Evolutionary conservation across 2,329 filamentous ascomycete genomes (phyloP).

Genomic region (Hypomyces perniciosus): DNA sequence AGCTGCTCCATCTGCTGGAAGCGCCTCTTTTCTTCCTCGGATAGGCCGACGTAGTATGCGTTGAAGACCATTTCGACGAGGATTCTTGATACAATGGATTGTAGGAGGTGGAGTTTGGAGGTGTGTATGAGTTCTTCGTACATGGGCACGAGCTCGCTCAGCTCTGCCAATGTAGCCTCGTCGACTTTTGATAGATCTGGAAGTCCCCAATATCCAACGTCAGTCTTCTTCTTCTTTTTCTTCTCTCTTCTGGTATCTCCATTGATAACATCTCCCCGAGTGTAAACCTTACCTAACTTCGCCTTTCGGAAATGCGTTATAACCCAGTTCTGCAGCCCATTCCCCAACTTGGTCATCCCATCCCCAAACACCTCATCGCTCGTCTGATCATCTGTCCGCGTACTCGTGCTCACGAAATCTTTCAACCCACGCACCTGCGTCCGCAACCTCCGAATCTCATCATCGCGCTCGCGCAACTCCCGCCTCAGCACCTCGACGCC

Average conservation of each 20-base stretch:
- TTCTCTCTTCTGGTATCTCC: too few relatives aligned
- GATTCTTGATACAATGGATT: conserved; percentile 54
- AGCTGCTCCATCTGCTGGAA: conserved; percentile 45
- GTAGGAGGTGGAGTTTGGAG: conserved; percentile 56
- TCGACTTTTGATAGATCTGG: conserved; percentile 40
- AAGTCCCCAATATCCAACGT: background rate
- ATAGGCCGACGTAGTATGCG: conserved; percentile 58
- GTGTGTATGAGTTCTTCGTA: conserved; percentile 48
- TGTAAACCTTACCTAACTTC: conserved; percentile 41
- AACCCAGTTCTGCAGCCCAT: conserved; percentile 69
- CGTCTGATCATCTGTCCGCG: conserved; percentile 53
- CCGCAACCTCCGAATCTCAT: conserved; percentile 48
- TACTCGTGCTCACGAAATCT: conserved; percentile 64
- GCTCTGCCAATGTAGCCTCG: conserved; percentile 35
- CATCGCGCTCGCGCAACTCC: conserved; percentile 45
- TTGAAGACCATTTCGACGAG: conserved; percentile 57
- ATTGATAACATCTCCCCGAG: background rate
- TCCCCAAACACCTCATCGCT: conserved; percentile 64
- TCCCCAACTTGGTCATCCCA: conserved; percentile 54
- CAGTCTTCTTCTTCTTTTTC: conserved; percentile 6
- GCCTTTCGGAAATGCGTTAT: conserved; percentile 61
- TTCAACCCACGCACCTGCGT: conserved; percentile 62
- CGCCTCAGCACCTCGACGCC: conserved; percentile 43
- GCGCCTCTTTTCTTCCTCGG: conserved; percentile 45
- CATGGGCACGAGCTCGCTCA: conserved; percentile 49